Evolutionary conservation across 306 rosid species (phyloP), one percentile per base, ranked within the genome.

Genomic region (Quercus glauca): DNA sequence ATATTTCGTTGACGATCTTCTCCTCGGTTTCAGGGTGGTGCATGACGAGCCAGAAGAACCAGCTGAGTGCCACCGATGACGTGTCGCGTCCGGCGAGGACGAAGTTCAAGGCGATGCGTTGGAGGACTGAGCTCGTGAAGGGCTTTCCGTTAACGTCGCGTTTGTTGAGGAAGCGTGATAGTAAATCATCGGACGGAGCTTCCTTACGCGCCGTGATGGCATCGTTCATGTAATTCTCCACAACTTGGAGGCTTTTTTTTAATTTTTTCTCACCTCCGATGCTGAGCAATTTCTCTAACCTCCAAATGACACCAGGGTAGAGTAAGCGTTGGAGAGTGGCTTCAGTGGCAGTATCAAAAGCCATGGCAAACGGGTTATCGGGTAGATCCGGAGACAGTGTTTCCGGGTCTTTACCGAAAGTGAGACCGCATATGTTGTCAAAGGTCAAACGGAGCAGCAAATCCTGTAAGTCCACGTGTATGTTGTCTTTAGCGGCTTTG

Each of bases 21-120:
- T 80, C 78, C 69, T 95, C 99, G 3, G 92, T 81, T 1, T 5
- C 23, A 0, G 95, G 95, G 78, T 90, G 85, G 86, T 86, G 86
- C 89, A 90, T 90, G 57, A 95, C 81, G n/a, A 95, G 95, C 93
- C 91, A 89, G 87, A 95, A 95, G 87, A 95, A 92, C 99, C 99
- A 95, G 82, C 93, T 88, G 53, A 95, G 90, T 0, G 99, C 99
- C 35, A 95, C 99, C 0, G 99, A 95, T 0, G 99, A 92, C 3
- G 99, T 95, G 91, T 95, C 99, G 19, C 99, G 90, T 1, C 99
- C 99, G 59, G 99, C 99, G 69, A 95, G 97, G 79, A 95, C 88
- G 82, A 95, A 95, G 86, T 95, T 95, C 41, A 95, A 80, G 0
- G 99, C 97, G 15, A 95, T 91, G 14, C 81, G 95, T 6, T 89